Conservation (phyloP, 352 stramenopile species). For the Phytophthora sp. region DNA sequence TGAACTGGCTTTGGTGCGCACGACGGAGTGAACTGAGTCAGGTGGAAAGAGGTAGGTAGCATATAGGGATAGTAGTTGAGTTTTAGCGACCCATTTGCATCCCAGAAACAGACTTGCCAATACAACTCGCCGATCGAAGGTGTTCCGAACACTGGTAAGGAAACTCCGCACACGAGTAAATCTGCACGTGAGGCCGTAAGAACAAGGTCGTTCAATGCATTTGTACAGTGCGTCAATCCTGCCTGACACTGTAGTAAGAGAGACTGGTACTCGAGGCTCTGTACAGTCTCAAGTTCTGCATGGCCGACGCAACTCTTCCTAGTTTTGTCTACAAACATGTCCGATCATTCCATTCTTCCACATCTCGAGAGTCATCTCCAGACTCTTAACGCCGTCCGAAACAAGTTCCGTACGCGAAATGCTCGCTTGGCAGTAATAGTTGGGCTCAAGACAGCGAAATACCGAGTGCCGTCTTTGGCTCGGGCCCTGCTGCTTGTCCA, state of each 20-base stretch:
- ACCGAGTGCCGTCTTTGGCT: conserved; percentile 28
- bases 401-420: conserved; percentile 51
- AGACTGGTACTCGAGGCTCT: conserved; percentile 43
- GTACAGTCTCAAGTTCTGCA: conserved; percentile 36
- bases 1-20: too few relatives aligned
- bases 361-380: conserved; percentile 58
- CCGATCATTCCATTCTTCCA: conserved; percentile 35
- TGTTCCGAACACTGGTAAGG: conserved; percentile 42
- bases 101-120: conserved; percentile 61
- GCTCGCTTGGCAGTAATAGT: conserved; percentile 18
- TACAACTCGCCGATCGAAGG: conserved; percentile 53
- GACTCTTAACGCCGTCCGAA: conserved; percentile 35
- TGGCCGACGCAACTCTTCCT: conserved; percentile 23
- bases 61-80: conserved; percentile 18
- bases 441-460: conserved; percentile 51
- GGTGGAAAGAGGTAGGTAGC: too few relatives aligned
- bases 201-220: conserved; percentile 34
- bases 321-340: conserved; percentile 31
- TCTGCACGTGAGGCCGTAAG: conserved; percentile 50
- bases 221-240: conserved; percentile 44
- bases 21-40: too few relatives aligned
- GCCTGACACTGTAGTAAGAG: conserved; percentile 36
- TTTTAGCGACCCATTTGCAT: conserved; percentile 36
- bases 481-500: conserved; percentile 42
- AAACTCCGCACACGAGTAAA: conserved; percentile 57